Base-by-base conservation (phyloP, 202 grass and related monocot genomes). In the Eragrostis tef region DNA sequence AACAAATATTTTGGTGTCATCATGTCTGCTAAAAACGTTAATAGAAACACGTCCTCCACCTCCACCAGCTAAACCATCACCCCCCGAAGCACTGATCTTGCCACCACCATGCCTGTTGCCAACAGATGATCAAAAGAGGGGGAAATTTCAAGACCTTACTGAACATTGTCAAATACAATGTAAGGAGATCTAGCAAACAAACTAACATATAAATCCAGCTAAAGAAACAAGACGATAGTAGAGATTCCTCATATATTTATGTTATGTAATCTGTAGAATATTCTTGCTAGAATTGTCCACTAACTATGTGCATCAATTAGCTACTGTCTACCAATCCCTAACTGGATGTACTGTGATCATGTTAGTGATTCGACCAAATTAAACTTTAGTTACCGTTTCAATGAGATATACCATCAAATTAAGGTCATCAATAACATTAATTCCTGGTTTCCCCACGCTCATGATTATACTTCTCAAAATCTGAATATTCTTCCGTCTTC, bases 1-100 rank as follows among this genome's bases (percentile, higher is more conserved):
- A 90, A 89, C 81, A 77, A 87, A 92, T 80, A 86, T 74, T 66
- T 90, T 74, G 79, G 87, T 81, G 21, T 99, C 97, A 77, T 99
- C 97, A 83, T 99, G 97, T 78, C 91, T 85, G 76, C 97, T 96
- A 54, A 96, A 99, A 89, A 97, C 91, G 10, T 91, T 87, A 74
- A 99, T 88, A 54, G 97, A 92, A 89, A 99, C 89, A 31, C 97
- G 88, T 11, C 97, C 97, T 70, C 97, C 97, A 27, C 97, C 97
- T 84, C 93, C 97, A 29, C 97, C 97, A 81, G 93, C 93, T 81
- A 99, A 88, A 73, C 97, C 97, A 81, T 84, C 83, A 74, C 97
- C 97, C 77, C 97, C 97, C 29, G 89, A 97, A 72, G 97, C 97
- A 89, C 89, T 97, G 77, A 99, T 92, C 56, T 89, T 99, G 54